Base-by-base conservation (phyloP, 176 grass and related monocot genomes). In the Ananas comosus region DNA sequence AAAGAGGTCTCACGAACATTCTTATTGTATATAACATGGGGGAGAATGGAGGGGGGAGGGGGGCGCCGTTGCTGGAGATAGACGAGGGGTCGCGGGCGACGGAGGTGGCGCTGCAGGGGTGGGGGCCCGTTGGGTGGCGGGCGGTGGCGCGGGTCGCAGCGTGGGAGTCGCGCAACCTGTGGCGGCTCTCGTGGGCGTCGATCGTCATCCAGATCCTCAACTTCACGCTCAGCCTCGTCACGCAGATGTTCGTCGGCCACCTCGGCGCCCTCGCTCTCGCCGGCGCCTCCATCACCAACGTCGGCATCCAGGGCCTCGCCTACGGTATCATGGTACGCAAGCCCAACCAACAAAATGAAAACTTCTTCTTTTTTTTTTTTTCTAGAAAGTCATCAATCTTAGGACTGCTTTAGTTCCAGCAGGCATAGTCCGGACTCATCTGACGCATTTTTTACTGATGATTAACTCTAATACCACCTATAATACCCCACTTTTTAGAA, bases 191-290 rank as follows among this genome's bases (percentile, higher is more conserved):
- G 10, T 96, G 84, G 84, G 81, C 91, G 1, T 91, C 91, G 48
- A 91, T 96, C 61, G 69, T 88, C 72, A 69, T 91, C 66, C 83
- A 81, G 56, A 73, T 96, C 49, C 70, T 76, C 42, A 96, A 83
- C 80, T 96, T 96, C 82, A 91, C 51, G 19, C 82, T 88, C 64
- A 88, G 91, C 75, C 87, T 96, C 13, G 53, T 96, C 48, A 86
- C 85, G 0, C 91, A 91, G 80, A 91, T 96, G 91, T 96, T 96
- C 65, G 82, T 84, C 0, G 91, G 91, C 76, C 91, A 96, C 67
- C 79, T 96, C 4, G 88, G 85, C 7, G 71, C 81, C 28, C 82
- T 96, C 14, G 66, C 79, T 23, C 91, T 91, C 33, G 87, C 91
- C 6, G 91, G 91, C 1, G 88, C 88, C 33, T 91, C 91, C 64